phyloP scores from a whole-genome alignment of 2,329 filamentous ascomycete genomes.

The Colletotrichum euphorbiae region DNA sequence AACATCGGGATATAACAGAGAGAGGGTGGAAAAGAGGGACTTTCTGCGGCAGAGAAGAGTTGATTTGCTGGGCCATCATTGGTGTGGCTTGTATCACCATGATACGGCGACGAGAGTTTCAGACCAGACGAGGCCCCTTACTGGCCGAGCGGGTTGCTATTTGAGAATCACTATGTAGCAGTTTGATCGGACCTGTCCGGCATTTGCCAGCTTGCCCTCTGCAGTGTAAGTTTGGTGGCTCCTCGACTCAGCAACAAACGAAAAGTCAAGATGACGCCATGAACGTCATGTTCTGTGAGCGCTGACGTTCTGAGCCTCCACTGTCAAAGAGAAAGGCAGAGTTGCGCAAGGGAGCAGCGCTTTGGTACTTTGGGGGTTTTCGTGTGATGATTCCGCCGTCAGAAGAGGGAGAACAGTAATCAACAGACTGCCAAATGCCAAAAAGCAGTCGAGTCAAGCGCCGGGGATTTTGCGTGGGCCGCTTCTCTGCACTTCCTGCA shows the following conservation, averaged over 20 bases:
- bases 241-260: neutral
- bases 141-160: slow-evolving; percentile 4
- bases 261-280: neutral
- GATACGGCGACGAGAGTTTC: slow-evolving; percentile 37
- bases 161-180: neutral
- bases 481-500: neutral
- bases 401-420: neutral
- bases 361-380: neutral
- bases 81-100: slow-evolving; percentile 26
- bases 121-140: slow-evolving; percentile 25
- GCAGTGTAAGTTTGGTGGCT: neutral
- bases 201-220: no score
- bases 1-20: neutral
- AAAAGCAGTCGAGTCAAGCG: slow-evolving; percentile 4
- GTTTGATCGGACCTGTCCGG: no score
- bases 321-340: slow-evolving; percentile 1
- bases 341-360: slow-evolving; percentile 18
- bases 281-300: slow-evolving; percentile 20
- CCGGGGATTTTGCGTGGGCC: neutral
- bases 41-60: neutral
- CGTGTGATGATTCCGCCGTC: neutral
- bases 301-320: neutral
- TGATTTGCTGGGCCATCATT: neutral
- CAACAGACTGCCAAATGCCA: no score
- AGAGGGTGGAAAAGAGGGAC: no score